Conservation (phyloP, 2,329 filamentous ascomycete genomes). For the Phialocephala sp. region DNA sequence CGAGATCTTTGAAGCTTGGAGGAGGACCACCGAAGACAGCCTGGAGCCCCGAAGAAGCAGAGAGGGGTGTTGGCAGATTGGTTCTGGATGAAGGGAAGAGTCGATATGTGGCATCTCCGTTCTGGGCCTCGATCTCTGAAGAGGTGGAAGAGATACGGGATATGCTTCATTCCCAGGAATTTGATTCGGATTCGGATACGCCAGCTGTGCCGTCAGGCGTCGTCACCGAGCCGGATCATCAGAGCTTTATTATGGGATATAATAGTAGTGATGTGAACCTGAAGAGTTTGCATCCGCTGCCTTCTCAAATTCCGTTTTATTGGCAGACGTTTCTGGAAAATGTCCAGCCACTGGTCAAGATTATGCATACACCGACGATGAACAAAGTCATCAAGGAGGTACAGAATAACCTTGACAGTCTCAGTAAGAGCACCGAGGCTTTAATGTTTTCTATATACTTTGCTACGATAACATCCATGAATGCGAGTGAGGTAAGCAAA, state of each 20-base stretch:
- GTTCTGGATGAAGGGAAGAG: conserved; percentile 72
- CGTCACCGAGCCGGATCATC: conserved; percentile 68
- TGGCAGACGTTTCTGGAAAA: conserved; percentile 77
- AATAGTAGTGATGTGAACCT: conserved; percentile 73
- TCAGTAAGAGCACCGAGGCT: conserved; percentile 52
- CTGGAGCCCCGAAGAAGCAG: conserved; percentile 53
- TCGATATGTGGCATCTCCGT: conserved; percentile 77
- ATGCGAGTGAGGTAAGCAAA: conserved; percentile 38
- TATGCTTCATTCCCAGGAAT: conserved; percentile 40
- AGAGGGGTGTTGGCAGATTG: conserved; percentile 60
- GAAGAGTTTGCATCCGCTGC: conserved; percentile 65
- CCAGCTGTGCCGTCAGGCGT: conserved; percentile 48
- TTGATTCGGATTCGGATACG: conserved; percentile 36
- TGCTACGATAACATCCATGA: conserved; percentile 53
- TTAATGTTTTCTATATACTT: conserved; percentile 64
- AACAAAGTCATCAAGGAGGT: conserved; percentile 66
- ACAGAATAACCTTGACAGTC: conserved; percentile 61
- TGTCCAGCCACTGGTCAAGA: conserved; percentile 74
- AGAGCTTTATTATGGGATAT: conserved; percentile 76
- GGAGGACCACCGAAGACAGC: conserved; percentile 36
- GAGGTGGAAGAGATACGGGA: conserved; percentile 53
- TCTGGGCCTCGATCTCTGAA: conserved; percentile 76
- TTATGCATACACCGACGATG: conserved; percentile 72
- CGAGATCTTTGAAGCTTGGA: conserved; percentile 34
- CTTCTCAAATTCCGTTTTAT: conserved; percentile 68